Base-by-base conservation (phyloP, 805 yeast genomes). In the Saccharomycopsis javanensis region DNA sequence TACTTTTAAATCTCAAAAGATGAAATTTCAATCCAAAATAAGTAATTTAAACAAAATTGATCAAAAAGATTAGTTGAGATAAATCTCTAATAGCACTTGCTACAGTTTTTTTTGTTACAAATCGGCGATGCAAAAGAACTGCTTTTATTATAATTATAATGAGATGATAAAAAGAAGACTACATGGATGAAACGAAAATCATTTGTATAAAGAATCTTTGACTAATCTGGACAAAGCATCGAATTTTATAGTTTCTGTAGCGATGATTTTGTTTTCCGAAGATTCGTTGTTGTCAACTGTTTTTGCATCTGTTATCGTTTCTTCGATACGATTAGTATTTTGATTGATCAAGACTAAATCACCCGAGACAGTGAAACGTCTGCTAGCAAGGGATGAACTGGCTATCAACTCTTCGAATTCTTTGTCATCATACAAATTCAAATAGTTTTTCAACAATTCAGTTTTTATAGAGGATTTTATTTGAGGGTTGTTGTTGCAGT, bases 211-310 rank as follows among this genome's bases (percentile, higher is more conserved):
- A 23, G 48, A 16, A 15, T 55, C 61, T 25, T 54, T 55, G 18
- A 60, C 46, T 50, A 60, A 58, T 58, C 60, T 60, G n/a, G 60
- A 35, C 54, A 60, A 58, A 23, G 51, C 55, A 27, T 60, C 62
- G 31, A 58, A 35, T 34, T 58, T 60, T 38, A 60, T 51, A 27
- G 56, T 57, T 37, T 60, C 62, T 25, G 55, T 55, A 20, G 58
- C 55, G 42, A 59, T 35, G 18, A 59, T 51, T 16, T 59, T 54
- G 38, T 50, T 59, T 20, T 54, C 51, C 25, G 50, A 50, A 15
- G 57, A 46, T 10, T 46, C 35, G 45, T 38, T 33, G 38, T 31
- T 27, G 4, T 31, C 50, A 11, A 31, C 37, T 5, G 50, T 31
- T 10, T 46, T 33, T 6, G 33, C 53, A 30, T 51, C 55, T 4